Evolutionary conservation across 2,329 filamentous ascomycete species (phyloP), one percentile per base, ranked within the genome.

Genomic region (Aspergillus persii): DNA sequence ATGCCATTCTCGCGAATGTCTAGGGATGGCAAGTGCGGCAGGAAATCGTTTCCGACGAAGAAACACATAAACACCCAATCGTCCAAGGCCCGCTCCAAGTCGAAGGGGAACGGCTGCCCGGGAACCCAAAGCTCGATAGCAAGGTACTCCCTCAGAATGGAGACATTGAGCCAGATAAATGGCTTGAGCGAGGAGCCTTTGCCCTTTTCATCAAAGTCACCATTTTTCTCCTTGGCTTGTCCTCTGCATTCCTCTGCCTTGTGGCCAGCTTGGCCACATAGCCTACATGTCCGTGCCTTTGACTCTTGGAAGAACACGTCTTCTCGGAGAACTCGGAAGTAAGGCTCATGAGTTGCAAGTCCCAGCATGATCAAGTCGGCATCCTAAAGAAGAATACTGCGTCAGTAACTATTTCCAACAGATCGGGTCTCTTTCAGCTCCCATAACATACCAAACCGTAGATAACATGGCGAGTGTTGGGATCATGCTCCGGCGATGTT

Each of bases 31-130:
- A 99, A 81, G 82, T 99, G 95, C 53, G 95, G 95, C 66, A 99
- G 80, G 79, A 99, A 99, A 80, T 99, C 96, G 76, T 99, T 99
- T 66, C 94, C 94, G 58, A 98, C 94, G 74, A 98, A 98, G 79
- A 96, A 98, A 79, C 94, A 98, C 87, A 98, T 95, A 75, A 98
- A 98, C 12, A 98, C 92, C 95, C 94, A 98, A 73, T 98, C 94
- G 76, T 98, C 95, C 60, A 98, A 85, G 29, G 93, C 93, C 65
- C 95, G 88, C 77, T 99, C 95, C 49, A 99, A 82, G 73, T 99
- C 92, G 76, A 96, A 98, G 56, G 86, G 85, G 77, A 98, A 98
- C 1, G 89, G 88, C 65, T 96, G 85, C 57, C 87, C 85, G 18
- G 91, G 89, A 36, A 97, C 88, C 69, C 90, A 85, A 69, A 99